Conservation (phyloP, 495 filamentous ascomycete genomes). For the Podospora fimiseda region DNA sequence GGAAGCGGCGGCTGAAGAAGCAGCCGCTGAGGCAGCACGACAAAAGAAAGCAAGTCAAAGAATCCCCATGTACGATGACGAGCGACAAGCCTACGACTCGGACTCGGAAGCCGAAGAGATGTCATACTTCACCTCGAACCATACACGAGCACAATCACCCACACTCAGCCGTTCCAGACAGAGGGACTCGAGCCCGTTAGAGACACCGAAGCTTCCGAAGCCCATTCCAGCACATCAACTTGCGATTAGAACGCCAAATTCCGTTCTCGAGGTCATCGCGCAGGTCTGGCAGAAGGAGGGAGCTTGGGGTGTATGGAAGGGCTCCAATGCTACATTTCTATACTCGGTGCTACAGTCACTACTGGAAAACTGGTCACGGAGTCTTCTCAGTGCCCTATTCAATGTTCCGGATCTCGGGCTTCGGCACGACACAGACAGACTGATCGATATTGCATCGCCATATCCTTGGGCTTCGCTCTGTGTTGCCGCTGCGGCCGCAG, state of each 20-base stretch:
- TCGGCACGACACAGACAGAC: conserved; percentile 42
- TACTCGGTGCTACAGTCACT: conserved; percentile 81
- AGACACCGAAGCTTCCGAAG: conserved; percentile 24
- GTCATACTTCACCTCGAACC: conserved; percentile 72
- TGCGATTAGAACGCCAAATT: conserved; percentile 59
- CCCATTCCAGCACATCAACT: conserved; percentile 53
- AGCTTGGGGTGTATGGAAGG: conserved; percentile 91
- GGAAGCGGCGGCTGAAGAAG: conserved; percentile 17
- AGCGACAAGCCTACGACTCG: conserved; percentile 41
- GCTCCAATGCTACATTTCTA: conserved; percentile 82
- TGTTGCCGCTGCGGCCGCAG: conserved; percentile 76
- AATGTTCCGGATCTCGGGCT: conserved; percentile 76
- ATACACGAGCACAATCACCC: conserved; percentile 54
- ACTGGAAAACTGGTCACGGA: conserved; percentile 77
- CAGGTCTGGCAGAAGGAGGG: conserved; percentile 87
- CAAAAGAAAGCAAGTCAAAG: conserved; percentile 33
- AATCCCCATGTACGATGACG: conserved; percentile 36
- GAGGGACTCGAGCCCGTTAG: conserved; percentile 20
- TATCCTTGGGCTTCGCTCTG: conserved; percentile 67
- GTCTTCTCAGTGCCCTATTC: conserved; percentile 72
- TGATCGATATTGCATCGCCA: conserved; percentile 58
- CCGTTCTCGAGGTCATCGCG: conserved; percentile 70
- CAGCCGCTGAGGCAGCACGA: conserved; percentile 17
- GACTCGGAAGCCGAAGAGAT: conserved; percentile 74
- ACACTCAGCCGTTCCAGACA: conserved; percentile 39